Base-by-base conservation (phyloP, 345 rosid species). In the rapeseed (Brassica napus) region DNA sequence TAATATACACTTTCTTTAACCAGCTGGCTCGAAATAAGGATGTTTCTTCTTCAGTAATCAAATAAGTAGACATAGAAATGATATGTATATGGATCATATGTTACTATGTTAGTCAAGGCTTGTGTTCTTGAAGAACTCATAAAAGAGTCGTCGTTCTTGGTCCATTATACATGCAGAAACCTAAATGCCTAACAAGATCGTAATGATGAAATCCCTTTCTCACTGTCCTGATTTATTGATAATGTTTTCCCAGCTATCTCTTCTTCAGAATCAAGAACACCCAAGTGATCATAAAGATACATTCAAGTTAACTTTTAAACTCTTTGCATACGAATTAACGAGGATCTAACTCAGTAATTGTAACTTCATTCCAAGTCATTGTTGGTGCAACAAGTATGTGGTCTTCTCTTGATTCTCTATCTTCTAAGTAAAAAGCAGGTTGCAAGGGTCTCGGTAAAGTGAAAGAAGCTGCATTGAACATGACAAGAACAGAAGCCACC, bases 401-500 rank as follows among this genome's bases (percentile, higher is more conserved):
- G 16, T 47, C 16, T 47, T 47, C 55, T 47, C 55, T 47, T 12
- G 55, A 47, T 42, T 37, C 44, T 37, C 44, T 37, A 37, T 37
- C 44, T 37, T 11, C 44, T 8, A 37, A 37, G 44, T 37, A 39
- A 66, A 35, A 75, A 24, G 3, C 73, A 4, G 73, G 73, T 68
- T 68, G 60, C 0, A 18, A 24, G 3, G 79, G 72, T 28, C 7
- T 67, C 1, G 44, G 67, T 26, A 76, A 57, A 61, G 70, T 47
- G 55, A 61, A 62, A 69, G 70, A 69, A 49, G 0, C n/a, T 47
- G 75, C 75, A 71, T 39, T 72, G 61, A 78, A 58, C 72, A 78
- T 78, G 11, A 65, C 47, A 71, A 65, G 67, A 55, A 72, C 67
- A n/a, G 47, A 78, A 55, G 77, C 72, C 77, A 78, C 71, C 26